Conservation (phyloP, 257 asterid species). For the Leonotis leonurus region DNA sequence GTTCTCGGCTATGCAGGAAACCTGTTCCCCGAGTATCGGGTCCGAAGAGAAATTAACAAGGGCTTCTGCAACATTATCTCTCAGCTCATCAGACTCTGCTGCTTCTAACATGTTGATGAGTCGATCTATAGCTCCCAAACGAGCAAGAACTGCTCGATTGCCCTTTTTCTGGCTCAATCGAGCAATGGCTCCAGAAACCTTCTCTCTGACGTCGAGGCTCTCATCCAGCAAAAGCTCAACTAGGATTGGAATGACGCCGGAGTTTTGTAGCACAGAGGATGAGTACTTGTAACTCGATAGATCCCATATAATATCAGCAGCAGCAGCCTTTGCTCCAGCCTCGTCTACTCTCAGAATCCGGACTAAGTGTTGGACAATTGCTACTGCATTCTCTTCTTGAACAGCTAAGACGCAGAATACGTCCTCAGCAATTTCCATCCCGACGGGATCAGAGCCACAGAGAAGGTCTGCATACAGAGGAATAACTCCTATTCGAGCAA, state of each 20-base stretch:
- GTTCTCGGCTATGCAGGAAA: slow-evolving; percentile 25
- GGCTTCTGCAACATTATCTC: slow-evolving; percentile 52
- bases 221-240: slow-evolving; percentile 40
- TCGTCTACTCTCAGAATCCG: slow-evolving; percentile 34
- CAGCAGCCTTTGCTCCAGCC: slow-evolving; percentile 44
- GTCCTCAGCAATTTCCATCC: slow-evolving; percentile 53
- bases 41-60: slow-evolving; percentile 43
- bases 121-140: slow-evolving; percentile 38
- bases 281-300: slow-evolving; percentile 42
- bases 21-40: slow-evolving; percentile 32
- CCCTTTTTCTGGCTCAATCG: slow-evolving; percentile 36
- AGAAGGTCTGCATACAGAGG: slow-evolving; percentile 44
- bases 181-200: slow-evolving; percentile 48
- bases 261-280: slow-evolving; percentile 23
- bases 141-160: slow-evolving; percentile 37
- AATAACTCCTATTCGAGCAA: slow-evolving; percentile 41
- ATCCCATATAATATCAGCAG: slow-evolving; percentile 47
- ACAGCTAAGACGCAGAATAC: slow-evolving; percentile 50
- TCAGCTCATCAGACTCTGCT: slow-evolving; percentile 37
- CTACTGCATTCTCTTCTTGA: slow-evolving; percentile 38
- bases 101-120: slow-evolving; percentile 31
- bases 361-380: slow-evolving; percentile 38
- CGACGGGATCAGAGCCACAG: slow-evolving; percentile 28
- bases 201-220: slow-evolving; percentile 32
- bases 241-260: slow-evolving; percentile 32